Evolutionary conservation across 1,284 basidiomycete genomes (phyloP), one percentile per base, ranked within the genome.

Genomic region (Ustilago nuda): DNA sequence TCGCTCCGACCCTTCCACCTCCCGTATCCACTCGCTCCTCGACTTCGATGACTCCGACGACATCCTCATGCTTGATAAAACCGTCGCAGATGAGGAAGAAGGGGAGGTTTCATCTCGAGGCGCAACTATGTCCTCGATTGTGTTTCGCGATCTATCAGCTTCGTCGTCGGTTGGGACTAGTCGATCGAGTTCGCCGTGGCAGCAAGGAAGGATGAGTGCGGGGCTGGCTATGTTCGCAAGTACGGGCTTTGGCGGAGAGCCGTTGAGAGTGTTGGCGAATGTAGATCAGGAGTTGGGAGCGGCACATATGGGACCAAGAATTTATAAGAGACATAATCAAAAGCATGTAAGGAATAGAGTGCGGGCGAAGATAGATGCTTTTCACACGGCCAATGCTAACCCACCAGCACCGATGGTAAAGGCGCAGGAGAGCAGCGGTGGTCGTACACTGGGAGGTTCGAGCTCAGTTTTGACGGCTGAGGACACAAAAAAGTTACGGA

Each of bases 121-220:
- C 17, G 71, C 75, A 9, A 77, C 70, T 35, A 77, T 77, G 70
- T 72, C 75, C n/a, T 73, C 70, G 8, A 72, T 77, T 56, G 63
- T 73, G 0, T 77, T 77, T 30, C 70, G 75, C 15, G 75, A 77
- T 30, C 61, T 76, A 17, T 66, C 73, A 4, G 48, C 48, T 8
- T 15, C 43, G 3, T 41, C 65, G 13, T 67, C 64, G 0, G 54
- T 63, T 11, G 58, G 57, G n/a, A 54, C 61, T 8, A 66, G 62
- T 33, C 57, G 70, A 11, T 61, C 70, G 15, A 56, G 45, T 37
- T 69, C 63, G 19, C 65, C 74, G 2, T 68, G 69, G 69, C 62
- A 72, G 45, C 66, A 72, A 36, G 53, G 46, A 4, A 59, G 65
- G 2, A 37, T 68, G 56, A 72, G 70, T 36, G 56, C 75, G 7